These are phyloP conservation scores for Jacaranda copaia DNA, from an alignment of 257 asterid species.

Conservation along the genomic window DNA sequence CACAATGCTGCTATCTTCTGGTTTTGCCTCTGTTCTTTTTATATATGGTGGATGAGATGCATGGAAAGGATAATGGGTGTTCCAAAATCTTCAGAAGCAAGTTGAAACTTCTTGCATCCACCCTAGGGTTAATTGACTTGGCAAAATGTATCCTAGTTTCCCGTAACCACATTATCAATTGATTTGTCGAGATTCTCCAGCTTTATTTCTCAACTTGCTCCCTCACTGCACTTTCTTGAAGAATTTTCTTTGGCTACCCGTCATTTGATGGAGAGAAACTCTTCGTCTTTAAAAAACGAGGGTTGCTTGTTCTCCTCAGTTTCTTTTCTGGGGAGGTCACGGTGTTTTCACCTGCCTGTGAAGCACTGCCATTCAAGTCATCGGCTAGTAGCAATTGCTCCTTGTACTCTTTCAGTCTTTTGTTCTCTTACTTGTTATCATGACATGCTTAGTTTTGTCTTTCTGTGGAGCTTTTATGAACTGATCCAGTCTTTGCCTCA, in stretches of 20 bases:
- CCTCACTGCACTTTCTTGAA: too few species aligned
- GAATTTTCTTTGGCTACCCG: too few species aligned
- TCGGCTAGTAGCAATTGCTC: background rate
- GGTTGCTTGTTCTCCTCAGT: too few species aligned
- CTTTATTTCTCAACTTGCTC: too few species aligned
- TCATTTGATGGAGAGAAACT: too few species aligned
- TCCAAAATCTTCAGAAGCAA: too few species aligned
- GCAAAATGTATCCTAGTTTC: too few species aligned
- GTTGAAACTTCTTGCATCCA: too few species aligned
- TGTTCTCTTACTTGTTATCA: background rate
- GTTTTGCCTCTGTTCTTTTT: background rate
- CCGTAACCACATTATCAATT: too few species aligned
- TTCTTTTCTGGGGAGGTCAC: background rate
- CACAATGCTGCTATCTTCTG: background rate
- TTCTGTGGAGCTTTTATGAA: background rate
- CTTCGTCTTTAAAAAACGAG: too few species aligned
- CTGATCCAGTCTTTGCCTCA: background rate
- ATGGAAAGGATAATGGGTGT: background rate
- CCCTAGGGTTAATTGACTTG: too few species aligned
- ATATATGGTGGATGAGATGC: background rate
- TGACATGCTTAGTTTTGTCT: background rate
- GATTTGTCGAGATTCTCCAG: too few species aligned
- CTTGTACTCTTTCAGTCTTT: background rate
- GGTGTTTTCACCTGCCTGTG: background rate
- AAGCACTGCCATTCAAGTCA: background rate